Evolutionary conservation across 768 basidiomycete genomes (phyloP).

Genomic region (Suillus ampliporus): DNA sequence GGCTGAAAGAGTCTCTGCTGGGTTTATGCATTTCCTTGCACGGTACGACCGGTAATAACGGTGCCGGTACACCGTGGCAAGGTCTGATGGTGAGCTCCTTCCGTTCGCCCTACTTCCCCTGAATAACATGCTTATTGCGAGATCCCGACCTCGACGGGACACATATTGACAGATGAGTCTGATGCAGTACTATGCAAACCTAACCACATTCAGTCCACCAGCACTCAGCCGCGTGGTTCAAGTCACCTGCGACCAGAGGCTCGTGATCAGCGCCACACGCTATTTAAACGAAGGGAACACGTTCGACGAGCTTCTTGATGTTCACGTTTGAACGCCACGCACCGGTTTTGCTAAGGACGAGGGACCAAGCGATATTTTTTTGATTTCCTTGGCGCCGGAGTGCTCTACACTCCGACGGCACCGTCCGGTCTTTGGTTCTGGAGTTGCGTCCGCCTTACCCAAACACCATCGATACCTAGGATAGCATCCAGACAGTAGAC

Average conservation of each 20-base stretch:
- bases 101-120: background rate
- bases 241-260: background rate
- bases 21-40: background rate
- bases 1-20: background rate
- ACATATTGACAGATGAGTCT: constrained; percentile 1
- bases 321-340: background rate
- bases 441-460: background rate
- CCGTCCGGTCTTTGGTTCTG: background rate
- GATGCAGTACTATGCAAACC: background rate
- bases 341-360: background rate
- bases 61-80: background rate
- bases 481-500: background rate
- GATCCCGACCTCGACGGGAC: background rate
- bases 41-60: background rate
- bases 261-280: too few species aligned
- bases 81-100: constrained; percentile 5
- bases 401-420: background rate
- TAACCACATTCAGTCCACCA: background rate
- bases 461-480: background rate
- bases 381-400: background rate
- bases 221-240: background rate
- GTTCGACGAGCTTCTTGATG: background rate
- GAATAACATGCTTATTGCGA: background rate
- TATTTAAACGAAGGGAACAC: background rate
- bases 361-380: background rate